phyloP scores from a whole-genome alignment of 2,329 filamentous ascomycete species.

The Teratosphaeria pseudoeucalypti region DNA sequence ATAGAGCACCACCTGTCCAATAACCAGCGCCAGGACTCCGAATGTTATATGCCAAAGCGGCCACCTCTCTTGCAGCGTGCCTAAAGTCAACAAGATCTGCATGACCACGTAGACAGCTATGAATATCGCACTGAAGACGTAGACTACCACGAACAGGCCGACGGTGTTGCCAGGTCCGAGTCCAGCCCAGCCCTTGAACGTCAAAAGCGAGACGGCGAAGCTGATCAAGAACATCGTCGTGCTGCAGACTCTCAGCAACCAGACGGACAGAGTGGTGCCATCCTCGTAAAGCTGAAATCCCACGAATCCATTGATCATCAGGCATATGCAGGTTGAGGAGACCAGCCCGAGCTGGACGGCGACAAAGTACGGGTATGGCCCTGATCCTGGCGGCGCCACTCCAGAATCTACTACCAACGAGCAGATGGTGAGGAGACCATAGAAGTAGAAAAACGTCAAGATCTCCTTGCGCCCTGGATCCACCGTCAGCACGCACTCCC shows the following conservation, averaged over 20 bases:
- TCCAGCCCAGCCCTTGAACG: slow-evolving; percentile 86
- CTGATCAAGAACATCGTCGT: slow-evolving; percentile 74
- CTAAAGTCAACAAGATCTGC: slow-evolving; percentile 78
- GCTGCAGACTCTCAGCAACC: slow-evolving; percentile 75
- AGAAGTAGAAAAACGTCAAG: slow-evolving; percentile 93
- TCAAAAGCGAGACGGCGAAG: slow-evolving; percentile 78
- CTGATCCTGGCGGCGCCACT: slow-evolving; percentile 73
- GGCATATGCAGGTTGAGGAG: slow-evolving; percentile 75
- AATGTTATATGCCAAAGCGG: slow-evolving; percentile 85
- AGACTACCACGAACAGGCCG: slow-evolving; percentile 82
- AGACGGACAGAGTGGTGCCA: slow-evolving; percentile 83
- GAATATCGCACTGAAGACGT: slow-evolving; percentile 80
- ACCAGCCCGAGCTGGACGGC: slow-evolving; percentile 75
- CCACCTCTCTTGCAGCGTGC: slow-evolving; percentile 92
- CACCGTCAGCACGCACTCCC: slow-evolving; percentile 1
- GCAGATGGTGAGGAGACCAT: slow-evolving; percentile 78
- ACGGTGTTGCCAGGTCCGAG: slow-evolving; percentile 75
- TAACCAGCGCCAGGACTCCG: slow-evolving; percentile 80
- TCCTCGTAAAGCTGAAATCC: slow-evolving; percentile 98
- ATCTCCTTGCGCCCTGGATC: slow-evolving; percentile 54
- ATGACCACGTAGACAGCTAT: slow-evolving; percentile 75
- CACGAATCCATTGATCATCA: slow-evolving; percentile 95
- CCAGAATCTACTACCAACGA: slow-evolving; percentile 89
- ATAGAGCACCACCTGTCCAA: slow-evolving; percentile 87
- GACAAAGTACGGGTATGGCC: slow-evolving; percentile 81